Percentiles rank a stretch among this genome's conserved stretches.
Conservation (phyloP, 2,329 filamentous ascomycete species). For the Talaromyces sp. region DNA sequence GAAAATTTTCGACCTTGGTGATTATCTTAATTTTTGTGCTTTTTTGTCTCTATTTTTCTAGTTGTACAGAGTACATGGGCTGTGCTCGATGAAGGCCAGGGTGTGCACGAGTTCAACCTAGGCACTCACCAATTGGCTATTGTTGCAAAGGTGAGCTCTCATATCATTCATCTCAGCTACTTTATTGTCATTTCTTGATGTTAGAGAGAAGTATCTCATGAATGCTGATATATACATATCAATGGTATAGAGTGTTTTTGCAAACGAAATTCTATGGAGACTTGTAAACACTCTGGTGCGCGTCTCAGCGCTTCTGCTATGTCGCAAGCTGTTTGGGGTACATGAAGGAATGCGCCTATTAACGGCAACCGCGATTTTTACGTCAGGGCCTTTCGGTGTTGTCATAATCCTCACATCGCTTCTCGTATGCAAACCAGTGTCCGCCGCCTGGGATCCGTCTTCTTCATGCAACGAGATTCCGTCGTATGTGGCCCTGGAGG, state of each 20-base stretch:
- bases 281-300: slow-evolving; percentile 2
- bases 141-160: not conserved
- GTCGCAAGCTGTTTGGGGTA: not conserved
- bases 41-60: not conserved
- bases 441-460: slow-evolving; percentile 3
- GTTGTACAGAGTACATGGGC: slow-evolving; percentile 5
- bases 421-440: not conserved
- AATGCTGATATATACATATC: not conserved
- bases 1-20: not conserved
- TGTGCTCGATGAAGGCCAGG: slow-evolving; percentile 3
- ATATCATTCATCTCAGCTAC: not conserved
- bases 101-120: not conserved
- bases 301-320: not conserved
- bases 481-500: not conserved
- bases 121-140: not conserved
- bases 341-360: not conserved
- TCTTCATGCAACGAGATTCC: slow-evolving; percentile 2
- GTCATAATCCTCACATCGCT: not conserved
- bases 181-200: not conserved
- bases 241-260: not conserved
- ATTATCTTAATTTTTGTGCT: not conserved
- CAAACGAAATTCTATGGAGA: slow-evolving; percentile 1
- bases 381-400: not conserved
- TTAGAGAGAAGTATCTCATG: not conserved
- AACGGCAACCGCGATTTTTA: not conserved